Base-by-base conservation (phyloP, 2,329 filamentous ascomycete species). In the Microcera coccophila region DNA sequence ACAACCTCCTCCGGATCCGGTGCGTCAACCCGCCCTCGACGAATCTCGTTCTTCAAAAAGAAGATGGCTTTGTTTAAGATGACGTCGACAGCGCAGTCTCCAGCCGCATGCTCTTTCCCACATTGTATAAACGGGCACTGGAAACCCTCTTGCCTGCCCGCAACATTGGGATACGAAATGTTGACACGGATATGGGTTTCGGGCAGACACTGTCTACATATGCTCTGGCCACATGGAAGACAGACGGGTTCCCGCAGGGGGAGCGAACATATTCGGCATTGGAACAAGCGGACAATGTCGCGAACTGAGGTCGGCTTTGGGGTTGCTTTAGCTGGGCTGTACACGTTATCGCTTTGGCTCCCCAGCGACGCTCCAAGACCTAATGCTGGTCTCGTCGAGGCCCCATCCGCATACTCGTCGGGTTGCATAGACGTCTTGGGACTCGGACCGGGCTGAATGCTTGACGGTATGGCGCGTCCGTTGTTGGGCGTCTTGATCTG, bases 161-260 rank as follows among this genome's bases (percentile, higher is more conserved):
- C 77, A 2, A 75, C 75, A 14, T 80, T 81, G 1, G 88, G 89
- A 62, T 91, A 95, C 2, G 87, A 85, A 44, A 95, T 86, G 48
- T 87, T 81, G 36, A 71, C 70, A 34, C 89, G 78, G 14, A 73
- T 63, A 55, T 84, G 78, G 3, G 81, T 67, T 36, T 78, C 66
- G 2, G 90, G 90, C 2, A 95, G 67, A 64, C 90, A 96, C 38
- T 65, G 63, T 57, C 77, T 81, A 67, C 90, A 96, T 10, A 95
- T 65, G 10, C 83, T 84, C 58, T 84, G 80, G 20, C 90, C 89
- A 62, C 90, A 96, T 4, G 90, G 89, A 4, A 95, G 70, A 1
- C 86, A 86, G 43, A 89, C 74, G 4, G 90, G 87, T 8, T 79
- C 73, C 35, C 68, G 72, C 21, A 93, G 70, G 1, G 85, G 83